Percentiles rank a stretch among this genome's conserved stretches.
phyloP scores from a whole-genome alignment of 2,329 filamentous ascomycete species.

The Fulvia fulva region DNA sequence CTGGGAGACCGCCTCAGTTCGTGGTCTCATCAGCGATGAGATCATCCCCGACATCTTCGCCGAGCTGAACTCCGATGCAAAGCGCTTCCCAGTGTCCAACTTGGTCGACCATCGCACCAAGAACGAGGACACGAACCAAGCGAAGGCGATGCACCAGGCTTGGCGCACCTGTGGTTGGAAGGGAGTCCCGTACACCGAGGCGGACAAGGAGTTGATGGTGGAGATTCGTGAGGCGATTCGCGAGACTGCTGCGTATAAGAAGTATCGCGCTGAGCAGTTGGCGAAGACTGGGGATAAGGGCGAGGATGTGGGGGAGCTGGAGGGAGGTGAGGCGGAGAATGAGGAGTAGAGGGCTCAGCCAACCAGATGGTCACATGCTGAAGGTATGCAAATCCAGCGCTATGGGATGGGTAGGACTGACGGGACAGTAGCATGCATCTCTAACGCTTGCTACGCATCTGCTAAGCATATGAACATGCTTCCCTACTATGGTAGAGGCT shows the following conservation, averaged over 20 bases:
- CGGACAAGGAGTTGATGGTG: background rate
- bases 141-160: background rate
- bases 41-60: background rate
- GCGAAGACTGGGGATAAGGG: background rate
- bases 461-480: too few relatives aligned
- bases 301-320: background rate
- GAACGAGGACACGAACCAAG: background rate
- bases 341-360: background rate
- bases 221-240: background rate
- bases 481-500: too few relatives aligned
- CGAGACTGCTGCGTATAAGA: background rate
- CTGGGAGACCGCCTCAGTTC: background rate
- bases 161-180: background rate
- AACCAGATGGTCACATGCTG: too few relatives aligned
- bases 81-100: background rate
- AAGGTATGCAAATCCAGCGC: too few relatives aligned
- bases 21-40: background rate
- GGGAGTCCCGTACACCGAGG: background rate
- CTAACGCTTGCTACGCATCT: too few relatives aligned
- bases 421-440: too few relatives aligned
- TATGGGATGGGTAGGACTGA: too few relatives aligned
- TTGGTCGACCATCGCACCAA: background rate
- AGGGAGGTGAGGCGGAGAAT: background rate
- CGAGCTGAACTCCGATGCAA: background rate
- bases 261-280: background rate